These are phyloP conservation scores for Setomelanomma holmii DNA, from an alignment of 2,329 filamentous ascomycete species.

Conservation along the genomic window DNA sequence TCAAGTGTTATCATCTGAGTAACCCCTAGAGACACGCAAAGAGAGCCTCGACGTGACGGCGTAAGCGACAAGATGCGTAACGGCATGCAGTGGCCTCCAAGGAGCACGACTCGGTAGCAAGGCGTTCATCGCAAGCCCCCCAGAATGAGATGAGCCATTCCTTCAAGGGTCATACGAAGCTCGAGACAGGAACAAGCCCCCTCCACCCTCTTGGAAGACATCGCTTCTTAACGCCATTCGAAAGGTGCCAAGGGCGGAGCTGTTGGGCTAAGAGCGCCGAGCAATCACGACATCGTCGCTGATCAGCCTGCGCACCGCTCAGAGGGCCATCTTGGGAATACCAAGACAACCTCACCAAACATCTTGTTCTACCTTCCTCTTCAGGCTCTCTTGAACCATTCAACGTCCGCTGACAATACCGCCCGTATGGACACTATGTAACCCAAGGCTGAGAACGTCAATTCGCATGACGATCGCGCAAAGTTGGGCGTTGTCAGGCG, in stretches of 20 bases:
- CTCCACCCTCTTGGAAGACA: background rate
- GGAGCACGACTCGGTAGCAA: background rate
- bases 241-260: slow-evolving; percentile 15
- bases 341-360: slow-evolving; percentile 26
- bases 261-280: slow-evolving; percentile 27
- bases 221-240: background rate
- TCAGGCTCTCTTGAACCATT: slow-evolving; percentile 19
- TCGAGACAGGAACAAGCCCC: background rate
- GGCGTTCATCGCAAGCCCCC: background rate
- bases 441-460: slow-evolving; percentile 36
- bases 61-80: background rate
- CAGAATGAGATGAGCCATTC: background rate
- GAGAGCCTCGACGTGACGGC: too few relatives aligned
- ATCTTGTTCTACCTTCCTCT: slow-evolving; percentile 37
- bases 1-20: too few relatives aligned
- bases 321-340: slow-evolving; percentile 13
- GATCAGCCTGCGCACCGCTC: slow-evolving; percentile 18
- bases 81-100: background rate
- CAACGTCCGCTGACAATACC: slow-evolving; percentile 11
- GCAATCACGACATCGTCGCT: slow-evolving; percentile 35
- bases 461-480: slow-evolving; percentile 35
- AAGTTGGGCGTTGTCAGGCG: slow-evolving; percentile 8
- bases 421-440: slow-evolving; percentile 23
- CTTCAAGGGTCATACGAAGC: background rate
- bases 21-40: too few relatives aligned